Base-by-base conservation (phyloP, 371 early-diverging fungal genomes). In the Apophysomyces variabilis region DNA sequence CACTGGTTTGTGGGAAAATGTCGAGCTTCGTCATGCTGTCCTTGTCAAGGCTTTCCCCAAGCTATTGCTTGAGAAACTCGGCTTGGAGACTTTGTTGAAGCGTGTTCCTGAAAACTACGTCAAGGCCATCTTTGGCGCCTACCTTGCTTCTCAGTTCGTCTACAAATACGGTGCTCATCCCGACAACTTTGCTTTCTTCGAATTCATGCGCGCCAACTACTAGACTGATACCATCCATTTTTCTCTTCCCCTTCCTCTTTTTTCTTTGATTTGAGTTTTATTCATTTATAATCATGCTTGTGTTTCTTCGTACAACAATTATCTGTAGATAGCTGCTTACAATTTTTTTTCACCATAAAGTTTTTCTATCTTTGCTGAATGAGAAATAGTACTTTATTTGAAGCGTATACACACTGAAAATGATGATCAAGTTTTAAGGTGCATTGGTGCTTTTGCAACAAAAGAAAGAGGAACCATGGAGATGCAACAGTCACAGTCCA, bases 121-220 rank as follows among this genome's bases (percentile, higher is more conserved):
- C 64, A 90, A 93, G 76, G 97, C 99, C 57, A 96, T 99, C 75
- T 99, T 99, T 87, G 97, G 99, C 63, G 87, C 92, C 35, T 94
- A 91, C 76, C 74, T 99, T 59, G 99, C 99, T 21, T 91, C 92
- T 58, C 87, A 94, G 60, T 99, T 99, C 72, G 93, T 99, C 61
- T 99, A 98, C 88, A 90, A 92, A 82, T 97, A 95, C 67, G 99
- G 99, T 38, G 89, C 92, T 36, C 86, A 90, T 60, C 98, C 99
- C 54, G 87, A 89, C 66, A 97, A 98, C 81, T 98, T 98, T 82
- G 96, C 98, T 64, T 98, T 99, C 90, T 99, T 98, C 79, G 97
- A 96, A 77, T 98, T 92, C 76, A 95, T 98, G 95, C 73, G 80
- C 12, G 69, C 69, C 59, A 70, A 73, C 64, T 80, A 73, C 66